Evolutionary conservation across 192 early-diverging fungal genomes (phyloP).

Genomic region (Glomus cerebriforme): DNA sequence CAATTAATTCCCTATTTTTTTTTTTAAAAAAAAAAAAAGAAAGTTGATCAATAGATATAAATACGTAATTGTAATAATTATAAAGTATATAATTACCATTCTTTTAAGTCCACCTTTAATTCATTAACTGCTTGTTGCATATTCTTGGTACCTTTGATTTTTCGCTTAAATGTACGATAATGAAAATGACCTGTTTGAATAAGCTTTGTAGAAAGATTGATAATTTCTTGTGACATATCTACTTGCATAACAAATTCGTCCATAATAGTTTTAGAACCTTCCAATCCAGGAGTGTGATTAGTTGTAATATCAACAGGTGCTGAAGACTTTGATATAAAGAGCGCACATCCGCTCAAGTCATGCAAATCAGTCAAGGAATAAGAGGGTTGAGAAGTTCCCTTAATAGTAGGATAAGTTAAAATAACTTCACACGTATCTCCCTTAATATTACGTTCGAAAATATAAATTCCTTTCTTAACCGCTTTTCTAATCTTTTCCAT

Average conservation of each 20-base stretch:
- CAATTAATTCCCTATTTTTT: slow-evolving; percentile 24
- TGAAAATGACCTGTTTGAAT: slow-evolving; percentile 35
- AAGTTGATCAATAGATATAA: not conserved
- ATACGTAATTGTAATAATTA: not conserved
- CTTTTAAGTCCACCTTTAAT: slow-evolving; percentile 19
- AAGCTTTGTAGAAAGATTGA: slow-evolving; percentile 14
- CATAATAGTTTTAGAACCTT: not conserved
- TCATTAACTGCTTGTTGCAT: not conserved
- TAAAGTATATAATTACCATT: slow-evolving; percentile 2
- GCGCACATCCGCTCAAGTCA: slow-evolving; percentile 29
- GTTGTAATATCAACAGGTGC: not conserved
- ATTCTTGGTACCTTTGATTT: not conserved
- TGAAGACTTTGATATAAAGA: slow-evolving; percentile 27
- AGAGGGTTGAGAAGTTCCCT: not conserved
- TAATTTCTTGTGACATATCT: slow-evolving; percentile 27
- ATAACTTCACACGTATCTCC: slow-evolving; percentile 17
- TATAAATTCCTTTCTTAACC: slow-evolving; percentile 18
- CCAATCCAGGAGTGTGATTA: not conserved
- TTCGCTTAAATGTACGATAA: slow-evolving; percentile 26
- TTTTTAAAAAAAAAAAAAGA: no score
- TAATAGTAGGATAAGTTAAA: not conserved
- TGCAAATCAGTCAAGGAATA: slow-evolving; percentile 24
- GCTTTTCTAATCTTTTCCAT: slow-evolving; percentile 32
- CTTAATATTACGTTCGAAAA: slow-evolving; percentile 5
- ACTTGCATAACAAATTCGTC: slow-evolving; percentile 31